Percentiles rank a stretch among this genome's conserved stretches.
These are phyloP conservation scores for Lipomyces sp. DNA, from an alignment of 805 yeast genomes.

Conservation along the genomic window DNA sequence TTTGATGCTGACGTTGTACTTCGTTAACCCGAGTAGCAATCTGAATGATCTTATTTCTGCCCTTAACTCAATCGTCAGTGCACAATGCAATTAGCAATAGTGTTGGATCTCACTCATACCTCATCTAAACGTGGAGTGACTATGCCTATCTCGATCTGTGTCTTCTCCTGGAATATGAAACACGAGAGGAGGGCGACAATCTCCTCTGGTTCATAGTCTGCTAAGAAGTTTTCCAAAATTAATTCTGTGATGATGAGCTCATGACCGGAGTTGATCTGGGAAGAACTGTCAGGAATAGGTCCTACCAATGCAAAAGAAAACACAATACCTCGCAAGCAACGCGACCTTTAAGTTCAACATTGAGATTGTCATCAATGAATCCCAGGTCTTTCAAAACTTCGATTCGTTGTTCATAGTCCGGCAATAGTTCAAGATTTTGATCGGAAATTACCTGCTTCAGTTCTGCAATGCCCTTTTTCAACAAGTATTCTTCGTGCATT, in stretches of 20 bases:
- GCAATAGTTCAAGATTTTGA: constrained; percentile 85
- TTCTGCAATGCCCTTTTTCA: constrained; percentile 58
- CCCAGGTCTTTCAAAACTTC: constrained; percentile 76
- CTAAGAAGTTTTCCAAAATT: constrained; percentile 86
- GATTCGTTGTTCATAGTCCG: constrained; percentile 91
- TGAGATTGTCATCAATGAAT: constrained; percentile 75
- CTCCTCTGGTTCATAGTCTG: constrained; percentile 93
- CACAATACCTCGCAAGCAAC: constrained; percentile 79
- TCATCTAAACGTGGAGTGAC: constrained; percentile 80
- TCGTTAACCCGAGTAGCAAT: constrained; percentile 67
- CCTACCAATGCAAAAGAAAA: neutral
- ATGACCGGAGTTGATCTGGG: constrained; percentile 80
- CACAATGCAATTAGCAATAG: no score
- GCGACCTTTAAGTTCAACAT: constrained; percentile 82
- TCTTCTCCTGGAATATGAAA: constrained; percentile 89
- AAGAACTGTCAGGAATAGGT: neutral
- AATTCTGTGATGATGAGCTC: constrained; percentile 89
- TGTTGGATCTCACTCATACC: neutral
- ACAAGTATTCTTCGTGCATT: constrained; percentile 52
- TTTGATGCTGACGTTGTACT: constrained; percentile 69
- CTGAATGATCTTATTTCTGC: constrained; percentile 63
- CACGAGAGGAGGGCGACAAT: constrained; percentile 92
- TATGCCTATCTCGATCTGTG: constrained; percentile 62
- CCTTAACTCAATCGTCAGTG: constrained; percentile 28
- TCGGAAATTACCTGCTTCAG: constrained; percentile 73